phyloP scores from a whole-genome alignment of 2,329 filamentous ascomycete genomes.

The Torrubiella hemipterigena region DNA sequence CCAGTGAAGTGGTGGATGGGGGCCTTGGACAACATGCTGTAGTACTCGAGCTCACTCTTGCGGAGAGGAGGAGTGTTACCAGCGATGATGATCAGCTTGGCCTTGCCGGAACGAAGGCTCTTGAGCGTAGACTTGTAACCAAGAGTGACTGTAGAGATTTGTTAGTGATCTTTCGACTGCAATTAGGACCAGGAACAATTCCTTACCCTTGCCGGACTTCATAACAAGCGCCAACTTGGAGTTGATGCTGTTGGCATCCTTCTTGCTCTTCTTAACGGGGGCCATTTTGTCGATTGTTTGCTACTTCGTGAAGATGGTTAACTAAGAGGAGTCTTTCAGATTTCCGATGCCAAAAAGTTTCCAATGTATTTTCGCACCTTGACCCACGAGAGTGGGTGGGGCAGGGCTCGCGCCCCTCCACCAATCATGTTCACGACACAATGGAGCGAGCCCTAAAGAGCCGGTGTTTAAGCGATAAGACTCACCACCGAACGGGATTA shows the following conservation, averaged over 20 bases:
- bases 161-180: conserved; percentile 6
- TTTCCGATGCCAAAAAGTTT: conserved; percentile 9
- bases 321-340: conserved; percentile 14
- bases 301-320: no score
- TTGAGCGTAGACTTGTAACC: conserved; percentile 50
- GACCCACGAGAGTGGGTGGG: conserved; percentile 12
- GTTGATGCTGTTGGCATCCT: conserved; percentile 64
- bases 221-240: conserved; percentile 50
- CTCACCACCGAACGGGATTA: conserved; percentile 15
- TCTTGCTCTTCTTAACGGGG: conserved; percentile 69
- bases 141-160: conserved; percentile 21
- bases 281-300: conserved; percentile 50
- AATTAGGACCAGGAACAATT: neutral
- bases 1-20: conserved; percentile 95
- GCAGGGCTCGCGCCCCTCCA: conserved; percentile 8
- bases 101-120: conserved; percentile 87
- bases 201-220: conserved; percentile 64
- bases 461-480: conserved; percentile 23
- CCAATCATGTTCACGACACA: conserved; percentile 15
- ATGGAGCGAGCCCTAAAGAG: conserved; percentile 23
- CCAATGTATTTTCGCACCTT: no score
- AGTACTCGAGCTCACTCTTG: conserved; percentile 96
- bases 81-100: conserved; percentile 89
- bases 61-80: conserved; percentile 96
- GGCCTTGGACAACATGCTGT: conserved; percentile 86